Percentiles rank a stretch among this genome's conserved stretches.
phyloP scores from a whole-genome alignment of 129 eudicot genomes.

The Artemisia annua region DNA sequence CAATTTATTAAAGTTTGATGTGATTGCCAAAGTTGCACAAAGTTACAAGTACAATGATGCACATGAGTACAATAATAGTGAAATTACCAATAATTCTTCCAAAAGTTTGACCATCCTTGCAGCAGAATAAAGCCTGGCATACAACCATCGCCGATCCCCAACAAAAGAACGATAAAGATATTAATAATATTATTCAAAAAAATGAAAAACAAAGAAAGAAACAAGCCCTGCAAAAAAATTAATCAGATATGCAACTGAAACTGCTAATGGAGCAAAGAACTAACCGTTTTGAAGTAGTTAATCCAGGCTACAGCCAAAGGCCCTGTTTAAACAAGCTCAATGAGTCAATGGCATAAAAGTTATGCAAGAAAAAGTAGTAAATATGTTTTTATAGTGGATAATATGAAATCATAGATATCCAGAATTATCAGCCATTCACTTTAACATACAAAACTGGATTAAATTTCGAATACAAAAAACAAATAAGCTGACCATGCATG shows the following conservation, averaged over 20 bases:
- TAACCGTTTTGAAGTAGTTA: constrained; percentile 60
- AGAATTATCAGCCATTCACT: constrained; percentile 2
- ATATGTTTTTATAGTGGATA: constrained; percentile 11
- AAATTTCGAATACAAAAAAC: not conserved
- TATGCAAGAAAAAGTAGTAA: constrained; percentile 7
- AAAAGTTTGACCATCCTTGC: constrained; percentile 54
- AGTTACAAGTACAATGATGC: constrained; percentile 4
- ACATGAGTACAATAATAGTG: not conserved
- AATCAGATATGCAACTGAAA: constrained; percentile 10
- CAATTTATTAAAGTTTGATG: no score
- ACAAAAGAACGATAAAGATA: constrained; percentile 5
- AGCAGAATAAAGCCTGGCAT: constrained; percentile 56
- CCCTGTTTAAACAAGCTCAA: constrained; percentile 42
- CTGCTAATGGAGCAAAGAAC: not conserved
- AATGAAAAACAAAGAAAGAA: not conserved
- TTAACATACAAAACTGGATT: not conserved
- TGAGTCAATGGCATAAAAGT: constrained; percentile 10
- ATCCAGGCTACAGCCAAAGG: constrained; percentile 64
- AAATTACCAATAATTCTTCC: constrained; percentile 71
- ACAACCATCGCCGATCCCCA: not conserved
- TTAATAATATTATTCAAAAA: constrained; percentile 8
- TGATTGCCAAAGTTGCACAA: not conserved
- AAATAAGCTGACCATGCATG: not conserved
- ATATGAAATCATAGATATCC: constrained; percentile 7
- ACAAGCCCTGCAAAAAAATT: not conserved